Conservation (phyloP, 306 rosid genomes). For the Medicago lupulina region DNA sequence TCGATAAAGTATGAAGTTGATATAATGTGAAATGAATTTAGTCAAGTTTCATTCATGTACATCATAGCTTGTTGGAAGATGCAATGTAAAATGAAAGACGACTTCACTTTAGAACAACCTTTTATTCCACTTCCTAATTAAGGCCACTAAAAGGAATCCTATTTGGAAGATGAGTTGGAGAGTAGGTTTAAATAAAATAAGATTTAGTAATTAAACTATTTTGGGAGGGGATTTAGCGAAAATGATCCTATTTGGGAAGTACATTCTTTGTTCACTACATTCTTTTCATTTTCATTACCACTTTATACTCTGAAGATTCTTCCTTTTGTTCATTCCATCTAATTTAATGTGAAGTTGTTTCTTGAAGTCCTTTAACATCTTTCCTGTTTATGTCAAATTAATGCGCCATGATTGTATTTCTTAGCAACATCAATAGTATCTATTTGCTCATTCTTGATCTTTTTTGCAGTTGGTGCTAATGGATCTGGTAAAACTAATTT, state of each 20-base stretch:
- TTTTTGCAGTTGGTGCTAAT: slow-evolving; percentile 90
- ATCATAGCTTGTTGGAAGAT: slow-evolving; percentile 10
- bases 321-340: slow-evolving; percentile 30
- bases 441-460: not conserved
- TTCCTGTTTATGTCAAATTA: not conserved
- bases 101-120: slow-evolving; percentile 3
- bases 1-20: not conserved
- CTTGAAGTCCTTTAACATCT: slow-evolving; percentile 8
- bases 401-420: not conserved
- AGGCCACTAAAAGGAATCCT: too few relatives aligned
- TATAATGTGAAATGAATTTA: slow-evolving; percentile 6
- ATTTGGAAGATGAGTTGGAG: not conserved
- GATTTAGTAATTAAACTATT: slow-evolving; percentile 3
- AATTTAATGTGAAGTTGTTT: slow-evolving; percentile 21
- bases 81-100: slow-evolving; percentile 1
- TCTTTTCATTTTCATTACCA: slow-evolving; percentile 21
- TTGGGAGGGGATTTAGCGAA: not conserved
- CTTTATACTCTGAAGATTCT: not conserved
- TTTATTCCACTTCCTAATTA: too few relatives aligned
- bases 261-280: not conserved
- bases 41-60: not conserved
- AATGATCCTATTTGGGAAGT: not conserved
- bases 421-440: slow-evolving; percentile 2
- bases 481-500: slow-evolving; percentile 97
- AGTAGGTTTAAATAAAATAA: not conserved